Evolutionary conservation across 1,139 yeast genomes (phyloP), one percentile per base, ranked within the genome.

Genomic region (Pichia sp.): DNA sequence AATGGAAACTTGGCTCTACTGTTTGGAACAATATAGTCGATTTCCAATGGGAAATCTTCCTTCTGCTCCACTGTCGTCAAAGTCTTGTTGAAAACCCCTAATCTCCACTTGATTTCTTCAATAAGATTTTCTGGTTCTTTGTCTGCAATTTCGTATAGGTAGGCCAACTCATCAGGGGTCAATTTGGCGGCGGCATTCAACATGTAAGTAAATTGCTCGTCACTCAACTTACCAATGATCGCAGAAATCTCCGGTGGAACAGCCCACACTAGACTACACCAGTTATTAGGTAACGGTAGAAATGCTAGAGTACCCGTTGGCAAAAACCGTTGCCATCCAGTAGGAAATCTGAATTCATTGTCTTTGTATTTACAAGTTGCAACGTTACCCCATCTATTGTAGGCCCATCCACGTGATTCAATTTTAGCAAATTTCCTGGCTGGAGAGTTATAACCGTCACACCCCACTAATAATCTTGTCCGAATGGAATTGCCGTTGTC

Each of bases 381-480:
- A 2, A 93, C 99, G 16, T 91, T 85, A 1, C 98, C 99, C 72
- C 85, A 89, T 50, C 91, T 79, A 62, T 86, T 77, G 70, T 93
- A 93, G 55, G 80, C 81, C 99, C 99, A 95, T 7, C 99, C 99
- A 50, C 96, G 78, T 6, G 95, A 83, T 66, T 84, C 84, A 55
- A 95, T 90, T 2, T 81, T 83, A 0, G 97, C 87, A 67, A 80
- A 92, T 60, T 80, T 77, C 48, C 98, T 79, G 3, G 88, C 99
- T 0, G 97, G 97, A 0, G 98, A 91, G 70, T 92, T 90, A 68
- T 84, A 90, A 0, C 99, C 99, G 69, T 93, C 99, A 24, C 97
- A 96, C 9, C 99, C 99, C 14, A 92, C 83, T 41, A 93, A 75
- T 29, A 93, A 75, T 57, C 97, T 75, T 0, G 97, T 80, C 63